phyloP scores from a whole-genome alignment of 2,329 filamentous ascomycete species.

The Pseudocercospora vitis region DNA sequence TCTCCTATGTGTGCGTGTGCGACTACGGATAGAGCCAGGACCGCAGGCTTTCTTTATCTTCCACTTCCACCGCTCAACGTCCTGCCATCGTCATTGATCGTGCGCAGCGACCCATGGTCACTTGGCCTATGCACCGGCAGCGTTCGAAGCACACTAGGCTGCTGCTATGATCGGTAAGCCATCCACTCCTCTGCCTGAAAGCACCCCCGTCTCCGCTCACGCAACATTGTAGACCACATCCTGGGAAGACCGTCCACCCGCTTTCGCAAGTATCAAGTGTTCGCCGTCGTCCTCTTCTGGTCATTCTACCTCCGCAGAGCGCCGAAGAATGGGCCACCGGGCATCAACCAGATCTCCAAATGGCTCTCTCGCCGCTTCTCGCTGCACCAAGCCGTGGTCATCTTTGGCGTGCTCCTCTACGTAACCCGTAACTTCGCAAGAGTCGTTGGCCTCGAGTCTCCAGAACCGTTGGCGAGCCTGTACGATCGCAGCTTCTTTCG shows the following conservation, averaged over 20 bases:
- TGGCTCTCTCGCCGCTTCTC: slow-evolving; percentile 71
- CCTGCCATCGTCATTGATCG: too few species aligned
- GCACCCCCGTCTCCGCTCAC: background rate
- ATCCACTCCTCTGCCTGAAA: background rate
- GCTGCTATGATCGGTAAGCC: slow-evolving; percentile 1
- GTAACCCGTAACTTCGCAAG: slow-evolving; percentile 90
- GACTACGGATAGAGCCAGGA: background rate
- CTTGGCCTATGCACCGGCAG: background rate
- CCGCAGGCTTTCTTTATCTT: background rate
- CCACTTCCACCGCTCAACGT: background rate
- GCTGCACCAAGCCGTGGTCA: slow-evolving; percentile 82
- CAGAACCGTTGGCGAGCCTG: slow-evolving; percentile 90
- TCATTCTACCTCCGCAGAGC: slow-evolving; percentile 80
- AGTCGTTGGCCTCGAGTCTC: slow-evolving; percentile 83
- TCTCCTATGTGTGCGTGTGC: background rate
- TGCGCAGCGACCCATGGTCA: too few species aligned
- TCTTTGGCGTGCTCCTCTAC: slow-evolving; percentile 90
- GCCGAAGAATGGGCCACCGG: slow-evolving; percentile 79
- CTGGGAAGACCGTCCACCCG: slow-evolving; percentile 29
- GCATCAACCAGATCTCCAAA: slow-evolving; percentile 68
- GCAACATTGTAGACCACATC: slow-evolving; percentile 23
- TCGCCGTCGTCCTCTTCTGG: slow-evolving; percentile 91
- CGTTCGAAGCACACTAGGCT: background rate
- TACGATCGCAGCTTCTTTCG: slow-evolving; percentile 92
- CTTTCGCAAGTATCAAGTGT: slow-evolving; percentile 53